These are phyloP conservation scores for Pyronema domesticum DNA, from an alignment of 495 filamentous ascomycete genomes.

Conservation along the genomic window DNA sequence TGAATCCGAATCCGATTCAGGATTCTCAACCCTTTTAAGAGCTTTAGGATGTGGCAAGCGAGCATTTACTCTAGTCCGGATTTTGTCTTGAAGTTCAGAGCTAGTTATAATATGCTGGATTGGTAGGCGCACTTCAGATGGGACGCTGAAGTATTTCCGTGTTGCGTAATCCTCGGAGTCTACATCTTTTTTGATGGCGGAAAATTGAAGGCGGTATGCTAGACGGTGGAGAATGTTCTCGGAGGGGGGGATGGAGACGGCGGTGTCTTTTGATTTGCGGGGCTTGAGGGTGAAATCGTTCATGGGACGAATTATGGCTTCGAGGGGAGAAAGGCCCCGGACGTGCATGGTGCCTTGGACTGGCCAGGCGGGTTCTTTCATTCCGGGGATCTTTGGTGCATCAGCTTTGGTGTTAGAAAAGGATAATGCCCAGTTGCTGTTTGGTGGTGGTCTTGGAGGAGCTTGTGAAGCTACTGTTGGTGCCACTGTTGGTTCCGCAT, in stretches of 20 bases:
- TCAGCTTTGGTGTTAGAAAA: slow-evolving; percentile 14
- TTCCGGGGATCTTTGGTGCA: slow-evolving; percentile 40
- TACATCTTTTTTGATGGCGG: slow-evolving; percentile 32
- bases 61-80: slow-evolving; percentile 12
- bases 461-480: neutral
- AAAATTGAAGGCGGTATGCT: slow-evolving; percentile 30
- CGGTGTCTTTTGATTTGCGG: slow-evolving; percentile 17
- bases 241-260: slow-evolving; percentile 5
- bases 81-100: slow-evolving; percentile 20
- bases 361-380: slow-evolving; percentile 51
- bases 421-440: slow-evolving; percentile 1
- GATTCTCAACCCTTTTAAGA: slow-evolving; percentile 26
- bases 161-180: slow-evolving; percentile 6
- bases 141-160: slow-evolving; percentile 12
- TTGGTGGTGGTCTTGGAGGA: slow-evolving; percentile 6
- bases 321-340: slow-evolving; percentile 24
- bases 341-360: slow-evolving; percentile 45
- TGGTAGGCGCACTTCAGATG: slow-evolving; percentile 20
- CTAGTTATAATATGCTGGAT: slow-evolving; percentile 23
- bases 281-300: neutral
- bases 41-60: slow-evolving; percentile 20
- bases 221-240: slow-evolving; percentile 9
- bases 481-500: neutral
- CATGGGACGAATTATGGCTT: neutral
- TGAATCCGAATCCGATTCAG: slow-evolving; percentile 27